Percentiles rank a stretch among this genome's conserved stretches.
Conservation (phyloP, 2,329 filamentous ascomycete species). For the Exophiala xenobiotica region DNA sequence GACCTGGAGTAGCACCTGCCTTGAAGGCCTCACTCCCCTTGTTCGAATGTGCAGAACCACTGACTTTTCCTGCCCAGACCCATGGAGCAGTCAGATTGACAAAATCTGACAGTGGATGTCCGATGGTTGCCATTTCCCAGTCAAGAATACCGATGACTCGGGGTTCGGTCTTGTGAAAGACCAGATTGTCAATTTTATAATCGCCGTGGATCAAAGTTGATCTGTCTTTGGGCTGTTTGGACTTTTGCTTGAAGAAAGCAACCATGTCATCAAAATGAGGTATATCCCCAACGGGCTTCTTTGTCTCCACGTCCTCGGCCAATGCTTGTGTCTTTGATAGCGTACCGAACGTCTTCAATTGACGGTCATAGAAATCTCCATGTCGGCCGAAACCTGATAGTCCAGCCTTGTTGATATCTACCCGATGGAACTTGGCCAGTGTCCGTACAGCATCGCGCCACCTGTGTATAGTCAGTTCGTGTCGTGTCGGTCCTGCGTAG, state of each 20-base stretch:
- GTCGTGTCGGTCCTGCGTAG: no score
- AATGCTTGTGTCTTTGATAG: constrained; percentile 77
- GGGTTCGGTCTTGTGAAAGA: constrained; percentile 86
- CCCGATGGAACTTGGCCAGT: constrained; percentile 79
- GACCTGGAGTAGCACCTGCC: constrained; percentile 63
- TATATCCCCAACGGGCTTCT: constrained; percentile 73
- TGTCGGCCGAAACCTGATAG: constrained; percentile 72
- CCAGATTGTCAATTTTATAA: constrained; percentile 90
- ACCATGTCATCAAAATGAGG: constrained; percentile 81
- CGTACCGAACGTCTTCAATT: constrained; percentile 77
- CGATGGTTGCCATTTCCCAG: constrained; percentile 98
- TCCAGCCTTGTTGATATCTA: constrained; percentile 65
- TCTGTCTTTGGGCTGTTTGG: constrained; percentile 72
- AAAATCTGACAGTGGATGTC: constrained; percentile 90
- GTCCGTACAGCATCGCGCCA: constrained; percentile 84
- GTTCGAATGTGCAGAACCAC: constrained; percentile 29
- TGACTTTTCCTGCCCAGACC: constrained; percentile 37
- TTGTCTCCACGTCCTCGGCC: constrained; percentile 73
- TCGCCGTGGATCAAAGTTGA: constrained; percentile 86
- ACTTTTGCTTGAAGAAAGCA: constrained; percentile 69
- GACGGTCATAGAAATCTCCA: constrained; percentile 77
- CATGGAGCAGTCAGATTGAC: constrained; percentile 66
- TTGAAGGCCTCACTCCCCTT: constrained; percentile 49
- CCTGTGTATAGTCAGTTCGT: constrained; percentile 39
- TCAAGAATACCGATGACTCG: constrained; percentile 90